These are phyloP conservation scores for Berberis thunbergii DNA, from an alignment of 164 flowering plant genomes.

Conservation along the genomic window DNA sequence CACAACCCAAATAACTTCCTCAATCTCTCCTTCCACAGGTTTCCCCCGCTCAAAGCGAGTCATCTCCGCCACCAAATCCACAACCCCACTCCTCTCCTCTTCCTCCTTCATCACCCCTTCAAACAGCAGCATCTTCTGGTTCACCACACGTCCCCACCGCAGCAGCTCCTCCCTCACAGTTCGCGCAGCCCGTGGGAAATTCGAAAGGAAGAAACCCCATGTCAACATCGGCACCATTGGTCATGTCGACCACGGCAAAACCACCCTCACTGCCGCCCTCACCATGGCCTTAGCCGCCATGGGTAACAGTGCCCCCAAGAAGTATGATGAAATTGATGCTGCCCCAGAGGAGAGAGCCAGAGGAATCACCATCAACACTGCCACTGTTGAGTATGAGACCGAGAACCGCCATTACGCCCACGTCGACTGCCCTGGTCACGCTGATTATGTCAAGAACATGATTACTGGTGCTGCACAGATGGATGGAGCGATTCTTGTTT, in stretches of 20 bases:
- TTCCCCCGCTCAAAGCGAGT: not conserved
- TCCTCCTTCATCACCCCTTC: conserved; percentile 11
- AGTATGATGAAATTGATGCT: conserved; percentile 31
- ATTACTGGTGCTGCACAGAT: conserved; percentile 30
- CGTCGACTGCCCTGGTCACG: conserved; percentile 10
- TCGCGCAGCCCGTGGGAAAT: conserved; percentile 30
- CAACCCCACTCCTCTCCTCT: conserved; percentile 7
- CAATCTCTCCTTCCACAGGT: not conserved
- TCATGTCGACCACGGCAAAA: conserved; percentile 37
- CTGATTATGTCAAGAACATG: conserved; percentile 28
- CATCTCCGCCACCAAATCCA: not conserved
- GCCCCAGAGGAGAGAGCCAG: conserved; percentile 31
- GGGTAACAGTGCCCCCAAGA: conserved; percentile 28
- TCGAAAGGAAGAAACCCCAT: conserved; percentile 35
- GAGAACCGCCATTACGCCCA: conserved; percentile 25
- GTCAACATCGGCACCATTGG: conserved; percentile 34
- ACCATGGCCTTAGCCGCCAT: conserved; percentile 32
- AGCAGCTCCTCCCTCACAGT: conserved; percentile 5
- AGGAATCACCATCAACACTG: conserved; percentile 31
- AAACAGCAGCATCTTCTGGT: not conserved
- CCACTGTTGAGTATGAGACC: conserved; percentile 34
- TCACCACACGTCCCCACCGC: not conserved
- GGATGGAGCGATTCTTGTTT: conserved; percentile 31
- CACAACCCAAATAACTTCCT: not conserved
- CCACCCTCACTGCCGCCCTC: conserved; percentile 29